phyloP scores from a whole-genome alignment of 139 green algal genomes.

The Volvox africanus region DNA sequence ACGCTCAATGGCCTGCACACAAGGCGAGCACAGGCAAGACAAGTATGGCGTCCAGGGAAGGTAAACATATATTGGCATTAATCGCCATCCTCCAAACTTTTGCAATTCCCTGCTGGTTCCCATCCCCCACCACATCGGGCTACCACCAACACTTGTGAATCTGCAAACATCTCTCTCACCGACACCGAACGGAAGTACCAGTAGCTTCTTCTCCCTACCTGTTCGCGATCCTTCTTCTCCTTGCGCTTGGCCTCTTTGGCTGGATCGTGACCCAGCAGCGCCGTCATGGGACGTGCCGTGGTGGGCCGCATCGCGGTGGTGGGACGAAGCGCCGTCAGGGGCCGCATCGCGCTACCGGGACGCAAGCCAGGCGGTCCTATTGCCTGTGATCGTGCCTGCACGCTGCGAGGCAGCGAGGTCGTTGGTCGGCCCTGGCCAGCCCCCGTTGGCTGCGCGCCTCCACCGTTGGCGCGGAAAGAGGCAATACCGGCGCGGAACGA shows the following conservation, averaged over 20 bases:
- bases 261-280: neutral
- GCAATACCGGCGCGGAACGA: neutral
- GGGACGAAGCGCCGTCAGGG: slow-evolving; percentile 10
- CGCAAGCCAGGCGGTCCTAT: too few relatives aligned
- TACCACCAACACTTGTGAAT: neutral
- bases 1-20: slow-evolving; percentile 34
- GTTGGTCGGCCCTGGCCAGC: slow-evolving; percentile 4
- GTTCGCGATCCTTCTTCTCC: slow-evolving; percentile 50
- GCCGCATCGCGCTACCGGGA: neutral
- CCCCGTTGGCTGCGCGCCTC: neutral
- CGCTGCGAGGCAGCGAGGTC: slow-evolving; percentile 19
- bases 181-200: too few relatives aligned
- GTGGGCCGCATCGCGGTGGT: slow-evolving; percentile 26
- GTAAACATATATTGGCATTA: too few relatives aligned
- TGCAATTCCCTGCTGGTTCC: neutral
- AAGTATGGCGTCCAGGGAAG: too few relatives aligned
- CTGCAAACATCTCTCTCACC: too few relatives aligned
- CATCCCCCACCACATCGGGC: too few relatives aligned
- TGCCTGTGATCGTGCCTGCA: neutral
- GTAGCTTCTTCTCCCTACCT: neutral
- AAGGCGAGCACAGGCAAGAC: too few relatives aligned
- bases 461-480: neutral
- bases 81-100: too few relatives aligned
- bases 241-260: slow-evolving; percentile 15
- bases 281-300: slow-evolving; percentile 17